Evolutionary conservation across 352 stramenopile genomes (phyloP), one percentile per base, ranked within the genome.

Genomic region (Halophytophthora polymorphica): DNA sequence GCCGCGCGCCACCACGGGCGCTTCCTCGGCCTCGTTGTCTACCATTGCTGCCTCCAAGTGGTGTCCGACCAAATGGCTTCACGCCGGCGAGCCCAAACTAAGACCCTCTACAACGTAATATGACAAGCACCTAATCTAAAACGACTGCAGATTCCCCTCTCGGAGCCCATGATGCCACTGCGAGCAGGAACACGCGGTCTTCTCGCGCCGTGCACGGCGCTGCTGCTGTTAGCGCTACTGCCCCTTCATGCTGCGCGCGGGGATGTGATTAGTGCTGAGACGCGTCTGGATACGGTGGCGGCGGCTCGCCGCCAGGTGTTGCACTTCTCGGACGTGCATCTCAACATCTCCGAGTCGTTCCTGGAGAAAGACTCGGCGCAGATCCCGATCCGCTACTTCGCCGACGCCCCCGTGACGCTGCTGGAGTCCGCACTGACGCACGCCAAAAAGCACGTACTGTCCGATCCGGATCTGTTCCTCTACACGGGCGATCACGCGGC

Each of bases 251-350:
- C 25, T 31, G 25, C 25, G 25, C 25, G 4, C 8, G 25, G 25
- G 8, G 25, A 4, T 8, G 8, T 31, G 25, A 31, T 31, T 8
- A 31, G 25, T 31, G 25, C 25, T 10, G 25, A 31, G 25, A 31
- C 4, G 25, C 25, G 25, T 8, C 25, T 31, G 25, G 8, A 31
- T 8, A 22, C 54, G 37, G 50, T 46, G 29, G 51, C 46, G 15
- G 40, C 47, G 25, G 53, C 56, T 38, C 50, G 43, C 25, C 56
- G 61, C 1, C 60, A 64, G 44, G 85, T 93, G 47, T 55, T 95
- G 33, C 82, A 95, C 62, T 90, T 93, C 50, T 92, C 83, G 13
- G 85, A 95, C 56, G 83, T 93, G 18, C 82, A 95, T 48, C 61
- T 95, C 13, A 93, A 95, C 48, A 64, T 90, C 44, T 90, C 83